phyloP scores from a whole-genome alignment of 805 yeast species.

The Ogataea kodamae region DNA sequence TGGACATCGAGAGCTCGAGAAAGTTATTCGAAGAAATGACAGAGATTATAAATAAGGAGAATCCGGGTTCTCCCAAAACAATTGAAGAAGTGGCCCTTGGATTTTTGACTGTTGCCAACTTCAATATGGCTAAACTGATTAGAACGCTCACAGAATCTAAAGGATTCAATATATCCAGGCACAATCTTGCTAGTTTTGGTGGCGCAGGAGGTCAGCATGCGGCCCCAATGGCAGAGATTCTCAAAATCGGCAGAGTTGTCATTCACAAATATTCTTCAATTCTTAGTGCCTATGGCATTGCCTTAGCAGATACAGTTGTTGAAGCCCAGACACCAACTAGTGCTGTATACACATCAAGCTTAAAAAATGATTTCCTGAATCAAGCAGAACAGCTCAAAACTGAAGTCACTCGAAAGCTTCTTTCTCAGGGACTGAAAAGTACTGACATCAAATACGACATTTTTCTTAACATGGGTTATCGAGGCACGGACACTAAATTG shows the following conservation, averaged over 20 bases:
- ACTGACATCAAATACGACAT: constrained; percentile 14
- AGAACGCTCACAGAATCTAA: constrained; percentile 76
- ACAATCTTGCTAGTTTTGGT: constrained; percentile 73
- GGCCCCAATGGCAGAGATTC: constrained; percentile 60
- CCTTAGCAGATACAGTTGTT: constrained; percentile 45
- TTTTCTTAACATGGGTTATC: constrained; percentile 63
- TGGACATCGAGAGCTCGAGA: constrained; percentile 5
- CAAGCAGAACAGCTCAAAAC: constrained; percentile 18
- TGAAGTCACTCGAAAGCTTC: constrained; percentile 25
- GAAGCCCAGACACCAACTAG: constrained; percentile 32
- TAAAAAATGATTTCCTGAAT: constrained; percentile 10
- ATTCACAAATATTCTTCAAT: constrained; percentile 63
- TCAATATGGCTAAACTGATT: constrained; percentile 80
- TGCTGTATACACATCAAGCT: constrained; percentile 13
- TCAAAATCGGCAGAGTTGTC: constrained; percentile 62
- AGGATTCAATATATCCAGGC: constrained; percentile 61
- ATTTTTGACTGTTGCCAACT: constrained; percentile 75
- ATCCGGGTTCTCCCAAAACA: constrained; percentile 37
- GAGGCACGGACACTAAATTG: constrained; percentile 76
- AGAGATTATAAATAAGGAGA: constrained; percentile 43
- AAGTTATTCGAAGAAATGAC: constrained; percentile 41
- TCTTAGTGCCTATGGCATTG: constrained; percentile 52
- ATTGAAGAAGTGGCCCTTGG: constrained; percentile 73
- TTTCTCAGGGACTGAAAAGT: constrained; percentile 11
- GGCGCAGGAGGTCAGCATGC: constrained; percentile 93